Base-by-base conservation (phyloP, 495 filamentous ascomycete species). In the Daldinia grandis region DNA sequence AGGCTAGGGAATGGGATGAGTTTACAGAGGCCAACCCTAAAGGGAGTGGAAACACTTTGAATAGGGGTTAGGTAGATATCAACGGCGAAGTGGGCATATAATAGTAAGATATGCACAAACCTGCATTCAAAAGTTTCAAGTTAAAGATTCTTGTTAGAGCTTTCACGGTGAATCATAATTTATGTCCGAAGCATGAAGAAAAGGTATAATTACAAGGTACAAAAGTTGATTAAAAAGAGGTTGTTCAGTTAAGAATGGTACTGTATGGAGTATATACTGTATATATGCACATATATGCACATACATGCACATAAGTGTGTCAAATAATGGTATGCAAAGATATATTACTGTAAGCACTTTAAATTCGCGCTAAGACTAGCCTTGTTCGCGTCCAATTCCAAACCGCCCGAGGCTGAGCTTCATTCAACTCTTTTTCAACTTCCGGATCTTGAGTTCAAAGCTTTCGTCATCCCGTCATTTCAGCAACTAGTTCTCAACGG, bases 1-100 rank as follows among this genome's bases (percentile, higher is more conserved):
- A 98, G 79, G 93, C 93, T 19, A 85, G 95, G 63, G 92, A 88
- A 56, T 99, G 95, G 95, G 95, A 99, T 80, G 96, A 98, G 79
- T 99, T 89, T 78, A 90, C 84, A 50, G 95, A 99, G 80, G 89
- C 88, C 3, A 99, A 99, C 78, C 91, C 93, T 2, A 91, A 89
- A 76, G 93, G 93, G 8, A 89, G 90, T 66, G 93, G 93, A 31
- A 97, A 97, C 80, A 95, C 92, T 0, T 73, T 97, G 44, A 97
- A 97, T 79, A 87, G 91, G 74, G 93, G 92, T 10, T 95, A 72
- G 76, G 31, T 0, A 8, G 14, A 42, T 58, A 15, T 7, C 14
- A 27, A 35, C 33, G 5, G 14, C 6, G 10, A 38, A 38, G 35
- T 38, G 55, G 10, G n/a, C 14, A 6, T 42, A 55, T 55, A 21